These are phyloP conservation scores for Cladosporium sphaerospermum DNA, from an alignment of 2,329 filamentous ascomycete species.

Conservation along the genomic window DNA sequence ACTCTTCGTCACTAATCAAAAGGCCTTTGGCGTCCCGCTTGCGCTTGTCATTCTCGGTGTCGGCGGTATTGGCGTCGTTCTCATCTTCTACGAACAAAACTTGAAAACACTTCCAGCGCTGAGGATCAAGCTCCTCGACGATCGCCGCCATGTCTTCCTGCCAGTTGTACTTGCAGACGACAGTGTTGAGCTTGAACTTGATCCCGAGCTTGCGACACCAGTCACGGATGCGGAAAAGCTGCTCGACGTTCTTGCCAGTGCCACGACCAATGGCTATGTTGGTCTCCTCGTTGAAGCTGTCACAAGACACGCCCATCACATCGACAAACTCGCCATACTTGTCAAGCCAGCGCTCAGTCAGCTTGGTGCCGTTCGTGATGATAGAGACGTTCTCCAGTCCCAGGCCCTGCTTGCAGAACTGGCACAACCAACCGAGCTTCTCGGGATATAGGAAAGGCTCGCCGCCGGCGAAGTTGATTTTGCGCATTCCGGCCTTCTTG, in stretches of 20 bases:
- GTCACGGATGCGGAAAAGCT: conserved; percentile 38
- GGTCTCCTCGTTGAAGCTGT: conserved; percentile 47
- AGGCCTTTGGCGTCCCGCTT: conserved; percentile 37
- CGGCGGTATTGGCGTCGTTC: conserved; percentile 39
- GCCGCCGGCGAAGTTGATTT: conserved; percentile 52
- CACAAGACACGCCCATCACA: conserved; percentile 51
- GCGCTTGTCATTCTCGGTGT: conserved; percentile 17
- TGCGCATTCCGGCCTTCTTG: conserved; percentile 47
- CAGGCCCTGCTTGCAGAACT: conserved; percentile 46
- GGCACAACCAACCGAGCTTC: conserved; percentile 38
- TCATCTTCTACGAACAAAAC: conserved; percentile 48
- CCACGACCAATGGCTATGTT: conserved; percentile 49
- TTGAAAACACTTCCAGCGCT: conserved; percentile 53
- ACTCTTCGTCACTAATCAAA: conserved; percentile 28
- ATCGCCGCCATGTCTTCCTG: conserved; percentile 36
- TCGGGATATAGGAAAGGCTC: conserved; percentile 49
- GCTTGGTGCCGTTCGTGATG: conserved; percentile 48
- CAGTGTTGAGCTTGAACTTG: conserved; percentile 55
- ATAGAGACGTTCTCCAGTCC: conserved; percentile 48
- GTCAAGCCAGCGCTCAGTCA: conserved; percentile 40
- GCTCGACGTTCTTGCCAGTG: conserved; percentile 40
- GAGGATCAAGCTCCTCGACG: conserved; percentile 40
- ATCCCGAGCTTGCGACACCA: conserved; percentile 45
- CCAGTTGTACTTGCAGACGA: conserved; percentile 45
- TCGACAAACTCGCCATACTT: conserved; percentile 43